A percentile compares a stretch with the other conserved stretches of the same genome.
Conservation (phyloP, 2,329 filamentous ascomycete species). For the Penicillium psychrosexuale region DNA sequence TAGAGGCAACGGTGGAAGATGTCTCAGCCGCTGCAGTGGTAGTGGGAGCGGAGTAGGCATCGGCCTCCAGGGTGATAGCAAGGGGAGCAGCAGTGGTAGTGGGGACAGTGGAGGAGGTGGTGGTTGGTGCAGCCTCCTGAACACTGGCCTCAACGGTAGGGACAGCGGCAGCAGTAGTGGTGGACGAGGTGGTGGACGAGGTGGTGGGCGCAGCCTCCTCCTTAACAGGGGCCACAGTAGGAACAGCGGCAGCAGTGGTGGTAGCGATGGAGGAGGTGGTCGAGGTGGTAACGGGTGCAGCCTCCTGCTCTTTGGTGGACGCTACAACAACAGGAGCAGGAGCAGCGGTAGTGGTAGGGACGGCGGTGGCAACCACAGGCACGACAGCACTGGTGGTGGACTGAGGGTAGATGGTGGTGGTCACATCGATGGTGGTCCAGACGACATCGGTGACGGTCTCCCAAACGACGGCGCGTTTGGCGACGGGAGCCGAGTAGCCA, state of each 20-base stretch:
- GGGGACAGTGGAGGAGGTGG: conserved; percentile 4
- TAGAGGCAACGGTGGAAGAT: neutral
- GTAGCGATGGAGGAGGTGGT: conserved; percentile 14
- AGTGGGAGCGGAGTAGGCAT: conserved; percentile 9
- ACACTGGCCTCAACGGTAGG: neutral
- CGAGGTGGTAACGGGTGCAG: conserved; percentile 9
- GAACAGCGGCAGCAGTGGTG: conserved; percentile 7
- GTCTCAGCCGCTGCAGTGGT: neutral
- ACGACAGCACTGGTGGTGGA: conserved; percentile 19
- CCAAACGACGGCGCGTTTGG: conserved; percentile 48
- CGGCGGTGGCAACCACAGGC: conserved; percentile 19
- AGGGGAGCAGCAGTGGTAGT: conserved; percentile 8
- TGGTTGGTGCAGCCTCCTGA: conserved; percentile 5
- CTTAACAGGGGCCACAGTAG: neutral
- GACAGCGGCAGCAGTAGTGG: conserved; percentile 7
- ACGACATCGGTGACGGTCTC: conserved; percentile 49
- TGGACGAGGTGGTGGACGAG: conserved; percentile 7
- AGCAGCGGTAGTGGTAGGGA: conserved; percentile 12
- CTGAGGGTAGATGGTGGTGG: conserved; percentile 47
- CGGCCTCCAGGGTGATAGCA: conserved; percentile 3
- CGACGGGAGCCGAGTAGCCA: conserved; percentile 31
- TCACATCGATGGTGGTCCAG: conserved; percentile 49
- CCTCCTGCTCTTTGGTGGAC: neutral
- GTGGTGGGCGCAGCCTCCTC: conserved; percentile 9
- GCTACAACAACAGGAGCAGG: neutral